Conservation (phyloP, 2,329 filamentous ascomycete species). For the Juglanconis sp. region DNA sequence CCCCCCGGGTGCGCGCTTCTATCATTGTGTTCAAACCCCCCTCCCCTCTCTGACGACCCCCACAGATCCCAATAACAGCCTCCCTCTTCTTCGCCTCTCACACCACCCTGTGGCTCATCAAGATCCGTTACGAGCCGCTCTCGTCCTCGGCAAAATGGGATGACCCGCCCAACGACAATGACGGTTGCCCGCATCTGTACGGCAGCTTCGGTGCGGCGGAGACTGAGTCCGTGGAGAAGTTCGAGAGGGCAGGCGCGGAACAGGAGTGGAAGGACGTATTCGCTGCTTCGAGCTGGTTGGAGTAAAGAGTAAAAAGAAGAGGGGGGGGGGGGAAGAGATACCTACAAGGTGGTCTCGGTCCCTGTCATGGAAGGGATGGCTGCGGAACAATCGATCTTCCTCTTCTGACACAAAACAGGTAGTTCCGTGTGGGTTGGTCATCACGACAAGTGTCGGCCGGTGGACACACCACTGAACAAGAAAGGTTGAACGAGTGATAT, state of each 20-base stretch:
- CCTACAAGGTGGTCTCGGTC: too few species aligned
- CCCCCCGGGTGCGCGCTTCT: too few species aligned
- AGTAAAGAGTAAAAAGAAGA: slow-evolving; percentile 20
- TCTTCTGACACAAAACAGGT: too few species aligned
- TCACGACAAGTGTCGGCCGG: too few species aligned
- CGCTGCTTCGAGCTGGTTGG: slow-evolving; percentile 38
- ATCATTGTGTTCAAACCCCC: not conserved
- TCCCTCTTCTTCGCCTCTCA: slow-evolving; percentile 40
- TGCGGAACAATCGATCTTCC: too few species aligned
- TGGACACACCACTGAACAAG: too few species aligned
- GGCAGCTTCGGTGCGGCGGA: slow-evolving; percentile 53
- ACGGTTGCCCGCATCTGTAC: slow-evolving; percentile 57
- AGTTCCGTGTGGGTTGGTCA: too few species aligned
- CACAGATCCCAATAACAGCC: slow-evolving; percentile 43
- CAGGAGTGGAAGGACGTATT: slow-evolving; percentile 46
- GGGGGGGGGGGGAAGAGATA: not conserved
- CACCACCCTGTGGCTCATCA: slow-evolving; percentile 47
- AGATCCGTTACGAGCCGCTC: slow-evolving; percentile 48
- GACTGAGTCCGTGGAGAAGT: slow-evolving; percentile 44
- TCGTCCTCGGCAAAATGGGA: slow-evolving; percentile 52
- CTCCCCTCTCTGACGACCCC: not conserved
- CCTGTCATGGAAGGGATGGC: too few species aligned
- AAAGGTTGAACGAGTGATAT: too few species aligned
- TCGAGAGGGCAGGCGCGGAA: slow-evolving; percentile 40
- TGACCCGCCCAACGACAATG: slow-evolving; percentile 32